Evolutionary conservation across 2,329 filamentous ascomycete genomes (phyloP).

Genomic region (Raffaelea albimanens): DNA sequence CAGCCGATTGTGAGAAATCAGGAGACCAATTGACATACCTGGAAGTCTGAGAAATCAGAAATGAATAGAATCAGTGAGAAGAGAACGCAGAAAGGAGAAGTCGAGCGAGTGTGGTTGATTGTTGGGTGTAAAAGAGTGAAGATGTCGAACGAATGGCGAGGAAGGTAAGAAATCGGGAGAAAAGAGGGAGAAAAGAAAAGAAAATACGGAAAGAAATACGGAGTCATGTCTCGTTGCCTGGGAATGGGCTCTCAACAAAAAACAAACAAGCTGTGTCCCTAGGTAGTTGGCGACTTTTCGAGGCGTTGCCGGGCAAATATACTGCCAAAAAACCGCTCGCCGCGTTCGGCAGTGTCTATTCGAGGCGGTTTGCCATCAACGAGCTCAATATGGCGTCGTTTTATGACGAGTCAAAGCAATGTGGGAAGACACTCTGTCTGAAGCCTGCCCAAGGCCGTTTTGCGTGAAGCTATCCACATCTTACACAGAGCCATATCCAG

Average conservation of each 20-base stretch:
- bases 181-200: neutral
- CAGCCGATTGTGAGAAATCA: too few relatives aligned
- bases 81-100: too few relatives aligned
- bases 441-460: too few relatives aligned
- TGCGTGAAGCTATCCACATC: too few relatives aligned
- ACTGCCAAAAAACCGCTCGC: neutral
- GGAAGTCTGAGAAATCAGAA: neutral
- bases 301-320: too few relatives aligned
- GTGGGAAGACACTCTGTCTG: too few relatives aligned
- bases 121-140: neutral
- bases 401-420: too few relatives aligned
- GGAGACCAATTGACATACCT: neutral
- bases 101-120: neutral
- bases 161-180: neutral
- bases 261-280: neutral
- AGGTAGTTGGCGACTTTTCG: too few relatives aligned
- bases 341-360: too few relatives aligned
- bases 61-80: neutral
- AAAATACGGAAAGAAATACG: neutral
- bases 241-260: neutral
- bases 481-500: too few relatives aligned
- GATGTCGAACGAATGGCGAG: neutral
- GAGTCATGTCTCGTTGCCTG: neutral
- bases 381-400: too few relatives aligned
- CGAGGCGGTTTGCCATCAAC: too few relatives aligned